phyloP scores from a whole-genome alignment of 2,329 filamentous ascomycete species.

The Botrytis tulipae region DNA sequence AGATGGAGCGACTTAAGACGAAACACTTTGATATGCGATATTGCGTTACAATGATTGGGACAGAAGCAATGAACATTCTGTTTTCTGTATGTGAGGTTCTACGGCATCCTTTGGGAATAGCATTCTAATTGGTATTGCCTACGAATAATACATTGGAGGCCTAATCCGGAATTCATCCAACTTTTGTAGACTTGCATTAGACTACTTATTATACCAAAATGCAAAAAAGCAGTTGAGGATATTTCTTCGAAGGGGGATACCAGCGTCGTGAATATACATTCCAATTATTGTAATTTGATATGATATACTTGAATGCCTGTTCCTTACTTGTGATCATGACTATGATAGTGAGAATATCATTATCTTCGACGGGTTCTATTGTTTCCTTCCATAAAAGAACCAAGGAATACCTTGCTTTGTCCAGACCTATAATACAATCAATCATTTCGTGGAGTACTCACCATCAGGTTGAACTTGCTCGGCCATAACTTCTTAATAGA shows the following conservation, averaged over 20 bases:
- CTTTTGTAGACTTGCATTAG: conserved; percentile 38
- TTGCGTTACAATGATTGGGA: conserved; percentile 19
- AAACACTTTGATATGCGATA: conserved; percentile 19
- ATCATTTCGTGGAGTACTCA: background rate
- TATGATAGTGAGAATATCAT: background rate
- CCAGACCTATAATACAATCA: background rate
- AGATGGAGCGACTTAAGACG: conserved; percentile 16
- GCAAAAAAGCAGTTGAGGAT: conserved; percentile 29
- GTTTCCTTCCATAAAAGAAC: background rate
- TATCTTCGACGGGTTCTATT: background rate
- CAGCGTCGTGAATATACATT: conserved; percentile 7
- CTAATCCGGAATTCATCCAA: conserved; percentile 22
- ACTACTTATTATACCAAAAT: conserved; percentile 33
- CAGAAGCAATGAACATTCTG: conserved; percentile 32
- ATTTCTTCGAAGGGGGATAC: background rate
- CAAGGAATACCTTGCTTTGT: background rate
- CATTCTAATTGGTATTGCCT: conserved; percentile 20
- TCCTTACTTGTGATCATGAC: background rate
- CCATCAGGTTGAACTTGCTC: background rate
- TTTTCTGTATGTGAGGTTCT: conserved; percentile 29
- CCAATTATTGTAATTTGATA: background rate
- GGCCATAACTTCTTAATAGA: background rate
- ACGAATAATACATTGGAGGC: conserved; percentile 17
- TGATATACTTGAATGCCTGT: background rate
- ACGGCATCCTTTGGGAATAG: conserved; percentile 24